These are phyloP conservation scores for Fraxinus cuspidata DNA, from an alignment of 257 asterid species.

Conservation along the genomic window DNA sequence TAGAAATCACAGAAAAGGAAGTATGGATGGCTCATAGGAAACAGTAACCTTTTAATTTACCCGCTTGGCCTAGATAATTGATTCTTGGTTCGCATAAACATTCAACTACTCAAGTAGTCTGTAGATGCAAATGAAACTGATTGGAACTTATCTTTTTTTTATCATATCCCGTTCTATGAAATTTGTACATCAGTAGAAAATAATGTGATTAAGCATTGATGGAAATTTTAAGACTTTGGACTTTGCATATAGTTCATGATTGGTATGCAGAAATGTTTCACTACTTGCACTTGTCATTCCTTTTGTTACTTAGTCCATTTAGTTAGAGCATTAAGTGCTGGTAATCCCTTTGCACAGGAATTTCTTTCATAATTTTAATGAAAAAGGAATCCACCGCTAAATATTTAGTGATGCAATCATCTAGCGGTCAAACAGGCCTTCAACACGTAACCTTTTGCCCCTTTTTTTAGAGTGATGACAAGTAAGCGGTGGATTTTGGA, in stretches of 20 bases:
- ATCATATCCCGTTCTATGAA: neutral
- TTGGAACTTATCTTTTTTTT: neutral
- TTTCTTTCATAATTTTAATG: neutral
- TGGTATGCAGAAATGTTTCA: neutral
- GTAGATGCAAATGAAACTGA: neutral
- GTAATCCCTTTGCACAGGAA: neutral
- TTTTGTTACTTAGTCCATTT: neutral
- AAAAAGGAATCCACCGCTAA: neutral
- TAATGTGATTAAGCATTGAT: neutral
- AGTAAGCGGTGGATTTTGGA: conserved; percentile 12
- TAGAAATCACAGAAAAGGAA: neutral
- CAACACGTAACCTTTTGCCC: neutral
- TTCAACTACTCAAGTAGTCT: neutral
- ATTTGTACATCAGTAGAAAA: neutral
- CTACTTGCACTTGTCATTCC: neutral
- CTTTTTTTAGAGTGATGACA: neutral
- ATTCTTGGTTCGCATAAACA: neutral
- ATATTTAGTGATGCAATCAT: conserved; percentile 1
- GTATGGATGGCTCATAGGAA: neutral
- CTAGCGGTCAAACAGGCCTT: neutral
- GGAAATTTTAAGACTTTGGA: neutral
- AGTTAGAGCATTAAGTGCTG: neutral
- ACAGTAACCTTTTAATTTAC: neutral
- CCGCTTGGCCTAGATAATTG: neutral
- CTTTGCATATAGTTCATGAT: neutral